A percentile compares a stretch with the other conserved stretches of the same genome.
These are phyloP conservation scores for Penicillium sp. DNA, from an alignment of 2,329 filamentous ascomycete genomes.

Conservation along the genomic window DNA sequence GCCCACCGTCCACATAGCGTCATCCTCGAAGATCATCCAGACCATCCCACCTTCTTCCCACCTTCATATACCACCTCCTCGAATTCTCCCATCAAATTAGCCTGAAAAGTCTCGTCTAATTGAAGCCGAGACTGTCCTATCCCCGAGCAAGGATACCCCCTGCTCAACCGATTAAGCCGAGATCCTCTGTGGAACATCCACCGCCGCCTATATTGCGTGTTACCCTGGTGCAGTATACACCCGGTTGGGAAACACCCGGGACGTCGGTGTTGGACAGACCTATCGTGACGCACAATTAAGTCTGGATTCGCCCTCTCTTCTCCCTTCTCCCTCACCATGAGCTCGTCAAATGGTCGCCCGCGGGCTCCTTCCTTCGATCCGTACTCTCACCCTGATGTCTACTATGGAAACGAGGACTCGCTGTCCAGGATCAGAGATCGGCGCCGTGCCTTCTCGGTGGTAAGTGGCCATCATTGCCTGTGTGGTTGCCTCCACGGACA, in stretches of 20 bases:
- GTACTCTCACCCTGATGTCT: conserved; percentile 54
- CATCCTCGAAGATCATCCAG: conserved; percentile 15
- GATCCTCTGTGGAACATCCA: neutral
- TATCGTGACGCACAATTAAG: conserved; percentile 18
- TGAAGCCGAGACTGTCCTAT: conserved; percentile 6
- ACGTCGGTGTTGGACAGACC: conserved; percentile 23
- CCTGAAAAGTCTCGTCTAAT: neutral
- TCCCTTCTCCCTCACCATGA: conserved; percentile 31
- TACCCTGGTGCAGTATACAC: neutral
- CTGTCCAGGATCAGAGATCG: conserved; percentile 44
- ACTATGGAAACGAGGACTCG: conserved; percentile 54
- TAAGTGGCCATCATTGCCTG: conserved; percentile 34
- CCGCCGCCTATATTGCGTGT: neutral
- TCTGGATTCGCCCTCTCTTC: conserved; percentile 5
- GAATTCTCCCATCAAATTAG: neutral
- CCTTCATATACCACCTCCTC: conserved; percentile 1
- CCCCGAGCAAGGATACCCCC: conserved; percentile 4
- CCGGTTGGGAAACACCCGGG: neutral
- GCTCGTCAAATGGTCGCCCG: conserved; percentile 38
- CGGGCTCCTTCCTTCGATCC: conserved; percentile 50
- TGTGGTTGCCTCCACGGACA: conserved; percentile 11
- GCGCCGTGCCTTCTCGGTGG: conserved; percentile 54
- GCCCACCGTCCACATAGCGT: conserved; percentile 15
- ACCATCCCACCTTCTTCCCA: conserved; percentile 9
- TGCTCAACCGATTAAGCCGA: conserved; percentile 1